Evolutionary conservation across 177 flowering plant genomes (phyloP).

Genomic region (Telopea speciosissima): DNA sequence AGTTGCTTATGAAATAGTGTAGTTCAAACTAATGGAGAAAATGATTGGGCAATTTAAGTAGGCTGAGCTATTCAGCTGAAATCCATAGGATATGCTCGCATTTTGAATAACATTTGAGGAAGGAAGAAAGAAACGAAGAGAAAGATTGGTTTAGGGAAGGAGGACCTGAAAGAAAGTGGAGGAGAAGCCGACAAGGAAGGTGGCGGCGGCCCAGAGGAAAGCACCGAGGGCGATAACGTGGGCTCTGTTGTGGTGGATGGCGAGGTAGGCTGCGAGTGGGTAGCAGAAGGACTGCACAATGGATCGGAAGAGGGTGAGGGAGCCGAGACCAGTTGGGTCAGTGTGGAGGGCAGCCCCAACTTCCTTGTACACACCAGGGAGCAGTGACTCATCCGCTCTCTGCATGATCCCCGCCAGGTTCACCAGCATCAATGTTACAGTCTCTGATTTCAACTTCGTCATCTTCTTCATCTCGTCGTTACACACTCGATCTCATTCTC

Average conservation of each 20-base stretch:
- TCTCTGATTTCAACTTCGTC: conserved; percentile 41
- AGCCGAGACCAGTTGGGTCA: conserved; percentile 65
- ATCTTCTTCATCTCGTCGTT: background rate
- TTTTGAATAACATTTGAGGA: background rate
- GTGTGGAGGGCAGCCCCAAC: conserved; percentile 65
- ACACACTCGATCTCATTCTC: no score
- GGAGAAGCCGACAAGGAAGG: conserved; percentile 74
- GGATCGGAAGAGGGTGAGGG: conserved; percentile 70
- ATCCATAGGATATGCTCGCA: background rate
- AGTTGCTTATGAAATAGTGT: no score
- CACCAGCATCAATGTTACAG: conserved; percentile 57
- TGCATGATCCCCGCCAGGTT: conserved; percentile 84
- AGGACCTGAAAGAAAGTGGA: conserved; percentile 59
- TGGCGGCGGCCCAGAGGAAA: conserved; percentile 81
- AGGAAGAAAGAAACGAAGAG: background rate
- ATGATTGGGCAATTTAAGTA: background rate
- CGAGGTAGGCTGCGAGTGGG: conserved; percentile 58
- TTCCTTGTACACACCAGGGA: conserved; percentile 84
- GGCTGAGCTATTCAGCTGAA: background rate
- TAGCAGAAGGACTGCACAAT: conserved; percentile 69
- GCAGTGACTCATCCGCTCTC: conserved; percentile 72
- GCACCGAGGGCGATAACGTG: conserved; percentile 75
- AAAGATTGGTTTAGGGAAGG: background rate
- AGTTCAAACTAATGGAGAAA: background rate
- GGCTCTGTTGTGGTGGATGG: conserved; percentile 56